Evolutionary conservation across 805 yeast species (phyloP).

Genomic region (Cyberlindnera sargentensis): DNA sequence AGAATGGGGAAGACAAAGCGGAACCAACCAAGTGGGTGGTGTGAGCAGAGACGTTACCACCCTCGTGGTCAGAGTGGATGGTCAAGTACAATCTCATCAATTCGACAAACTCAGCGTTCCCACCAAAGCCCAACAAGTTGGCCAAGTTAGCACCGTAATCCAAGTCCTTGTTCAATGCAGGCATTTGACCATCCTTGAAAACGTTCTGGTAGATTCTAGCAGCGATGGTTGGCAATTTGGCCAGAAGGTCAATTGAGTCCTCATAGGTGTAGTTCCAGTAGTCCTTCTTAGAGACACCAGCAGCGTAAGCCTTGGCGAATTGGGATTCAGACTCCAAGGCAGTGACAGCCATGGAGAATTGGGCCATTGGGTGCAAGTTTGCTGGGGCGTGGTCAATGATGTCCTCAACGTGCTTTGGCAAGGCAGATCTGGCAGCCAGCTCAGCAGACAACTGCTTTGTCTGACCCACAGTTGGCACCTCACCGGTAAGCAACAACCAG

Average conservation of each 20-base stretch:
- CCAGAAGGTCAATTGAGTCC: conserved; percentile 72
- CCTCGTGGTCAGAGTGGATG: conserved; percentile 85
- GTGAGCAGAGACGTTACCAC: conserved; percentile 85
- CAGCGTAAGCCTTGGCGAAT: conserved; percentile 79
- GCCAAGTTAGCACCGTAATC: conserved; percentile 69
- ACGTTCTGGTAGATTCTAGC: conserved; percentile 80
- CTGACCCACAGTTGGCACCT: conserved; percentile 69
- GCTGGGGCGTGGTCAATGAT: conserved; percentile 69
- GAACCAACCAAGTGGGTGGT: conserved; percentile 83
- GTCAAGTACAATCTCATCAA: conserved; percentile 76
- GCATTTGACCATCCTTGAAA: conserved; percentile 71
- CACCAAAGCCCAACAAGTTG: conserved; percentile 47
- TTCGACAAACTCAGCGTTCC: conserved; percentile 64
- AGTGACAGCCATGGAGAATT: conserved; percentile 74
- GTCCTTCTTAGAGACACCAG: conserved; percentile 74
- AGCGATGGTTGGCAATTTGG: conserved; percentile 76
- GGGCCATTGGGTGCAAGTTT: conserved; percentile 84
- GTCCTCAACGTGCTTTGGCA: conserved; percentile 73
- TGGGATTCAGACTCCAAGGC: conserved; percentile 79
- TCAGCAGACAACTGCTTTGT: conserved; percentile 66
- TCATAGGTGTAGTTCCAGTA: conserved; percentile 82
- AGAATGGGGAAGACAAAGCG: conserved; percentile 71
- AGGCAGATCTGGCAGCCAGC: conserved; percentile 68
- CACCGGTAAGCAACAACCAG: conserved; percentile 81
- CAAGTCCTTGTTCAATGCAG: conserved; percentile 40